Conservation (phyloP, 2,329 filamentous ascomycete species). For the Xylaria sp. region DNA sequence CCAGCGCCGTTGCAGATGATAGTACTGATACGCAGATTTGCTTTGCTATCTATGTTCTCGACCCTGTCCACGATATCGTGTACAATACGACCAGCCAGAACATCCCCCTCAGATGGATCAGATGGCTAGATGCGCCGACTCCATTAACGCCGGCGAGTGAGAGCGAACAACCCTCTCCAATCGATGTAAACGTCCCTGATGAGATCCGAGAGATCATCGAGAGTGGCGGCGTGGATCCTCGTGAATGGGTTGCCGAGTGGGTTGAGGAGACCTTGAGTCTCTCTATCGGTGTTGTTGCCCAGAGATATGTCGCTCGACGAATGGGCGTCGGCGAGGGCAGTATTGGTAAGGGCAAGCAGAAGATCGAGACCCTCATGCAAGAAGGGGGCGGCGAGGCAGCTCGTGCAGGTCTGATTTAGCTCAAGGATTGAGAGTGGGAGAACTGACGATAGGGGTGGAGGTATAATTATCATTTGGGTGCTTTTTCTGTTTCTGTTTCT, state of each 20-base stretch:
- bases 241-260: constrained; percentile 98
- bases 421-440: background rate
- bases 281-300: constrained; percentile 85
- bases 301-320: constrained; percentile 91
- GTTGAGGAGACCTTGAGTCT: constrained; percentile 86
- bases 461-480: constrained; percentile 3
- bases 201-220: constrained; percentile 89
- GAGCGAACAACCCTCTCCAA: constrained; percentile 53
- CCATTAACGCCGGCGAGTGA: constrained; percentile 64
- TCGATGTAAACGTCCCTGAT: constrained; percentile 69
- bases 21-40: constrained; percentile 70
- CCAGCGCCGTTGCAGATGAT: constrained; percentile 63
- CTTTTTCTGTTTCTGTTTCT: constrained; percentile 9
- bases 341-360: constrained; percentile 70
- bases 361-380: constrained; percentile 65
- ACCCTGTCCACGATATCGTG: constrained; percentile 90
- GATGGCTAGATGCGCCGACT: constrained; percentile 87
- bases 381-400: constrained; percentile 70
- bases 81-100: constrained; percentile 86
- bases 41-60: constrained; percentile 83
- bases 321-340: constrained; percentile 94
- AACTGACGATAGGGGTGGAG: background rate
- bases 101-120: constrained; percentile 85
- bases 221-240: constrained; percentile 80
- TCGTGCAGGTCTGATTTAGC: constrained; percentile 65